These are phyloP conservation scores for Aspergillus baeticus DNA, from an alignment of 495 filamentous ascomycete genomes.

Conservation along the genomic window DNA sequence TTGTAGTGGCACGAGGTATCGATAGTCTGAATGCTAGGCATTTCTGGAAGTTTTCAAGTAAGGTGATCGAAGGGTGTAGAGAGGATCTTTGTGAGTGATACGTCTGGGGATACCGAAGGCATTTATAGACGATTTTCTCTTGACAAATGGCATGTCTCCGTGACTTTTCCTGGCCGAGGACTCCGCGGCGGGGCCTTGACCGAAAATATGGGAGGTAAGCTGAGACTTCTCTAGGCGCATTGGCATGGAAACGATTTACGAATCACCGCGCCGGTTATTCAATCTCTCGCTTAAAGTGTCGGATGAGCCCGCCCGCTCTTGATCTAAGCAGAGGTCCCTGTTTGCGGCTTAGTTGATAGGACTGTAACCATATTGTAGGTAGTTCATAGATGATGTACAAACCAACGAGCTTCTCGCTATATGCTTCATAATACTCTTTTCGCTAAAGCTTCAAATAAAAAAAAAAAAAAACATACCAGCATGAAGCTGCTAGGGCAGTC, in stretches of 20 bases:
- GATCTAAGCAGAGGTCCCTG: no score
- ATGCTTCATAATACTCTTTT: background rate
- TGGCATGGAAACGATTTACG: background rate
- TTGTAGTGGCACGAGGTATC: conserved; percentile 21
- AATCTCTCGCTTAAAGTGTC: background rate
- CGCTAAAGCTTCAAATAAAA: background rate
- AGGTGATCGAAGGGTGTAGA: background rate
- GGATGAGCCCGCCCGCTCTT: background rate
- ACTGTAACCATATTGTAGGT: no score
- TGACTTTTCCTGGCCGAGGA: no score
- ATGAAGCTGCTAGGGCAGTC: background rate
- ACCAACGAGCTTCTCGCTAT: no score
- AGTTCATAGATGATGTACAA: no score
- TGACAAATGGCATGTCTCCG: no score
- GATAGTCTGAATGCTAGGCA: background rate
- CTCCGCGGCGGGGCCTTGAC: no score
- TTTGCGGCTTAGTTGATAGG: no score
- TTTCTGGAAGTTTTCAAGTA: background rate
- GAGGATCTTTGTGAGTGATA: background rate
- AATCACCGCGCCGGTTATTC: conserved; percentile 1
- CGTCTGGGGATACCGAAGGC: background rate
- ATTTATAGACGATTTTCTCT: background rate
- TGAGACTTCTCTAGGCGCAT: background rate
- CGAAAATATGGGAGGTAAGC: no score
- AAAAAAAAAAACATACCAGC: background rate